A percentile compares a stretch with the other conserved stretches of the same genome.
phyloP scores from a whole-genome alignment of 1,284 basidiomycete genomes.

The Cryptococcus sp. region DNA sequence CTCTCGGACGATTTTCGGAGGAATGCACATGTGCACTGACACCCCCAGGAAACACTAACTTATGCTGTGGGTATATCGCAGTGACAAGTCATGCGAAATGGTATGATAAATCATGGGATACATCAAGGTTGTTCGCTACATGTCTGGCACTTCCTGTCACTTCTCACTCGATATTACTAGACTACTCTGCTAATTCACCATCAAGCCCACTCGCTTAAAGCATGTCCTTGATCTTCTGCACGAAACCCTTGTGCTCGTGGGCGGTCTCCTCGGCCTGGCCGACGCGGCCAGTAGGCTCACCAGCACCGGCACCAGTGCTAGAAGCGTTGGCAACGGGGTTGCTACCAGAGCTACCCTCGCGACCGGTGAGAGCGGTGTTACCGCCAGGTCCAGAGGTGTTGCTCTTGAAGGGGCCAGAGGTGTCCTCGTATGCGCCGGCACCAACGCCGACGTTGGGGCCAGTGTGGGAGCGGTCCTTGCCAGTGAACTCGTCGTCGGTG shows the following conservation, averaged over 20 bases:
- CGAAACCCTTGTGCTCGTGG: conserved; percentile 31
- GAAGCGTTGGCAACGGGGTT: conserved; percentile 37
- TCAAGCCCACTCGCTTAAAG: neutral
- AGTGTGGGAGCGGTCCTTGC: conserved; percentile 22
- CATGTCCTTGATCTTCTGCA: conserved; percentile 41
- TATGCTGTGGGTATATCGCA: no score
- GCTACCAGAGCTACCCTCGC: conserved; percentile 32
- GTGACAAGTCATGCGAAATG: no score
- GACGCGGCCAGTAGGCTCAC: conserved; percentile 4
- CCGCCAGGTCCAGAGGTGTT: conserved; percentile 40
- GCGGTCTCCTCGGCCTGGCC: neutral
- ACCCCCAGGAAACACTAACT: no score
- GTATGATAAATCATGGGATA: no score
- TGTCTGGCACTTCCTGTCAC: no score
- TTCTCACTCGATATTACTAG: no score
- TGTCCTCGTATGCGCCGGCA: conserved; percentile 35
- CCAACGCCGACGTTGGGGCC: conserved; percentile 15
- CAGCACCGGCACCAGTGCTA: conserved; percentile 7
- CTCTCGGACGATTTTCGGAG: no score
- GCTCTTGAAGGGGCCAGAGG: conserved; percentile 25
- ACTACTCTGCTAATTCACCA: no score
- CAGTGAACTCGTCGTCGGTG: conserved; percentile 37
- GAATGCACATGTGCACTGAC: neutral
- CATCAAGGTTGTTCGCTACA: no score
- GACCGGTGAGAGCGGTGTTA: conserved; percentile 39